Evolutionary conservation across 1,284 basidiomycete genomes (phyloP).

Genomic region (Ustanciosporium gigantosporum): DNA sequence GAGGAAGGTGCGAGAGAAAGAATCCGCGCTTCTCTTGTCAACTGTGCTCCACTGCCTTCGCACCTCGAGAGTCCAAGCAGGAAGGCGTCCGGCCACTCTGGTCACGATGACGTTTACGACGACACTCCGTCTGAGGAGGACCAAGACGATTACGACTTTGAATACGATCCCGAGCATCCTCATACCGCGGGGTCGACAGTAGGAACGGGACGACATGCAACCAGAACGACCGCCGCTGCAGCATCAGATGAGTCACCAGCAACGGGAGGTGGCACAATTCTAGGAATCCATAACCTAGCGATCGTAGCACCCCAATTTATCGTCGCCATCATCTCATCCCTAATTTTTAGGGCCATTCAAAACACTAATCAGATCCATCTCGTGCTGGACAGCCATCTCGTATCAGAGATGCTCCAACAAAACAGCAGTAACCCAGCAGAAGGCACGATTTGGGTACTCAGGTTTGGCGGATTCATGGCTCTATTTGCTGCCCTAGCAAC

Average conservation of each 20-base stretch:
- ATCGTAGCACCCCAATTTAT: conserved; percentile 43
- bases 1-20: conserved; percentile 15
- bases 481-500: conserved; percentile 49
- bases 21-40: conserved; percentile 26
- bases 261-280: conserved; percentile 80
- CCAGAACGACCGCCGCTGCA: no score
- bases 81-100: background rate
- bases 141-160: background rate
- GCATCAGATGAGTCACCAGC: no score
- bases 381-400: conserved; percentile 4
- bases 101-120: no score
- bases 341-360: conserved; percentile 72
- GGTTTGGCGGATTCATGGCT: conserved; percentile 76
- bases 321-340: conserved; percentile 81
- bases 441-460: conserved; percentile 81
- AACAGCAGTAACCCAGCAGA: conserved; percentile 48
- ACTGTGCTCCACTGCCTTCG: conserved; percentile 25
- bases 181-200: background rate
- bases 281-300: conserved; percentile 92
- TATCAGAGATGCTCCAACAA: conserved; percentile 67
- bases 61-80: background rate
- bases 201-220: background rate
- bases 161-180: background rate
- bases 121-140: background rate
- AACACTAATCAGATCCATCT: conserved; percentile 5